Evolutionary conservation across 2,329 filamentous ascomycete species (phyloP), one percentile per base, ranked within the genome.

Genomic region (Microcera coccophila): DNA sequence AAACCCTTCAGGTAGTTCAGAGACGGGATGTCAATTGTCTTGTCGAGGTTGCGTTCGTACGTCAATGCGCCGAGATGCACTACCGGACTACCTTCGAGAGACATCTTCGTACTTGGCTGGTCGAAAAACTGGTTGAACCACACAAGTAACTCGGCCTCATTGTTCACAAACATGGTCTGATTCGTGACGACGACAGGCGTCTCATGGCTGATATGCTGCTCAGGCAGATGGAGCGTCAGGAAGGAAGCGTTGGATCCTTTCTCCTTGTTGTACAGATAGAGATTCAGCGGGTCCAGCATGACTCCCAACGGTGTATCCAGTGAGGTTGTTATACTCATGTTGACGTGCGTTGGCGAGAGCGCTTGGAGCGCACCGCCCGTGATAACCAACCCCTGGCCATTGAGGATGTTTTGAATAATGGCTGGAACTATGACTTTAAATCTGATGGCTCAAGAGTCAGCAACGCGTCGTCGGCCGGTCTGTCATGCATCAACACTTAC

Each of bases 51-150:
- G 2, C 69, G 57, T 0, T 50, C 45, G 35, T 67, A 64, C 34
- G 66, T 60, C 7, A 75, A 56, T 4, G 60, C 58, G 0, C 71
- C 69, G 1, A 76, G 56, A 39, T 65, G 62, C 16, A 70, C 62
- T 1, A 55, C 54, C 0, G 70, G 55, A 2, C 61, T 57, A 1
- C 67, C 71, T 4, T 62, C 58, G 0, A 68, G 55, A 0, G 68
- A 69, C 2, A 75, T n/a, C 2, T 59, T 58, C 2, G 66, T 63
- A 1, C 50, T 44, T 0, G 63, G 56, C 2, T 62, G 33, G 24
- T 71, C 66, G 11, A 73, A 71, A 18, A 72, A 67, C 1, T 53
- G 32, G 22, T 62, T 55, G 35, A 75, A 65, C 60, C 67, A 70
- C 2, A 51, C 51, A 4, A 66, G 40, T 2, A 74, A 62, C 39